A percentile compares a stretch with the other conserved stretches of the same genome.
These are phyloP conservation scores for Malus asiatica DNA, from an alignment of 306 rosid species.

Conservation along the genomic window DNA sequence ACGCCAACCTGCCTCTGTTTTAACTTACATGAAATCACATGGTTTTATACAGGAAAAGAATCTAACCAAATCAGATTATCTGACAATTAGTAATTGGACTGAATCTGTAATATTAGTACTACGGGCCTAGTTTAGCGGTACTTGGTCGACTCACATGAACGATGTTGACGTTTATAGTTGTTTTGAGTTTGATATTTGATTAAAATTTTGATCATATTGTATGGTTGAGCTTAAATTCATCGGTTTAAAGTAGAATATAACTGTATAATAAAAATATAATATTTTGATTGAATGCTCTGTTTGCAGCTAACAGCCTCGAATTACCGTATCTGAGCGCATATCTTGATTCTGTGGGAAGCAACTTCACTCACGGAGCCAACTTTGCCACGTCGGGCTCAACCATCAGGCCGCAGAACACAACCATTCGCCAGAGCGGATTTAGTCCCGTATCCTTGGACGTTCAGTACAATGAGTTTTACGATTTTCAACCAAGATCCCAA, in stretches of 20 bases:
- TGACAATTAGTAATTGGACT: background rate
- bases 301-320: slow-evolving; percentile 42
- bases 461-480: slow-evolving; percentile 48
- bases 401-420: slow-evolving; percentile 53
- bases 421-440: slow-evolving; percentile 53
- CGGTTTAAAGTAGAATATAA: no score
- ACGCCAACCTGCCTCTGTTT: background rate
- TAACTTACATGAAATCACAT: no score
- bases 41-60: no score
- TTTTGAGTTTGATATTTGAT: no score
- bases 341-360: slow-evolving; percentile 65
- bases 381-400: slow-evolving; percentile 84
- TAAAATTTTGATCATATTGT: no score
- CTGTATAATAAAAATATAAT: no score
- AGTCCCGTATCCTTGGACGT: slow-evolving; percentile 66
- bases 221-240: no score
- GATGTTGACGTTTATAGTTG: no score
- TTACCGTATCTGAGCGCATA: slow-evolving; percentile 56
- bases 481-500: slow-evolving; percentile 46
- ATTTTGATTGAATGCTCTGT: background rate
- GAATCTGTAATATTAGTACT: no score
- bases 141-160: no score
- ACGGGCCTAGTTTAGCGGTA: no score
- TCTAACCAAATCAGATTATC: background rate
- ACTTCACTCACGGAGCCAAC: slow-evolving; percentile 60